These are phyloP conservation scores for Crithidia bombi DNA, from an alignment of 208 protist species.

Conservation along the genomic window DNA sequence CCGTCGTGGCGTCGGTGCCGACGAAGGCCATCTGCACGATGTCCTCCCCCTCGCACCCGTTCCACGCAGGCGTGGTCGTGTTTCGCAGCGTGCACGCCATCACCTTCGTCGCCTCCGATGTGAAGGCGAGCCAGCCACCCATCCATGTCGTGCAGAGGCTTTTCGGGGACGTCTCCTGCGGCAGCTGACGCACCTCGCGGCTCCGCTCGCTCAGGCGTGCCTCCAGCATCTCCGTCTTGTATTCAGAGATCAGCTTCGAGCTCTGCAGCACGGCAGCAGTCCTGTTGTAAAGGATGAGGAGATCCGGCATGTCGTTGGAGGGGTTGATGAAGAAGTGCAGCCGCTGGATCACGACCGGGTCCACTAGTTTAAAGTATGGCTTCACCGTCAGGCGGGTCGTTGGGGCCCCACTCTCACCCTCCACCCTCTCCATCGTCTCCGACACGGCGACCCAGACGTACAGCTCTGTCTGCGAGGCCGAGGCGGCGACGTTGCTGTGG, in stretches of 20 bases:
- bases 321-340: conserved; percentile 90
- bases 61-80: conserved; percentile 78
- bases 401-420: conserved; percentile 14
- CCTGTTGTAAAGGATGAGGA: conserved; percentile 78
- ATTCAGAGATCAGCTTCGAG: conserved; percentile 74
- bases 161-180: conserved; percentile 29
- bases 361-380: conserved; percentile 77
- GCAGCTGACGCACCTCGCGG: conserved; percentile 60
- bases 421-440: conserved; percentile 16
- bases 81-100: conserved; percentile 86
- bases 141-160: conserved; percentile 67
- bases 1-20: conserved; percentile 28
- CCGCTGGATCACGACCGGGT: conserved; percentile 64
- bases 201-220: conserved; percentile 55
- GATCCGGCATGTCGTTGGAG: conserved; percentile 54
- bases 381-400: conserved; percentile 54
- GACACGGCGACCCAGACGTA: conserved; percentile 79
- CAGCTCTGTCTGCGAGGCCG: conserved; percentile 66
- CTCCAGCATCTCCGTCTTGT: conserved; percentile 42
- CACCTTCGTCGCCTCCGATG: conserved; percentile 60
- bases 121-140: conserved; percentile 88
- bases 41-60: conserved; percentile 57
- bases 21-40: conserved; percentile 70
- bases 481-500: conserved; percentile 86
- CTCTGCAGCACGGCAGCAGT: conserved; percentile 76